Conservation (phyloP, 2,329 filamentous ascomycete species). For the Ceratocystis diversiconidia region DNA sequence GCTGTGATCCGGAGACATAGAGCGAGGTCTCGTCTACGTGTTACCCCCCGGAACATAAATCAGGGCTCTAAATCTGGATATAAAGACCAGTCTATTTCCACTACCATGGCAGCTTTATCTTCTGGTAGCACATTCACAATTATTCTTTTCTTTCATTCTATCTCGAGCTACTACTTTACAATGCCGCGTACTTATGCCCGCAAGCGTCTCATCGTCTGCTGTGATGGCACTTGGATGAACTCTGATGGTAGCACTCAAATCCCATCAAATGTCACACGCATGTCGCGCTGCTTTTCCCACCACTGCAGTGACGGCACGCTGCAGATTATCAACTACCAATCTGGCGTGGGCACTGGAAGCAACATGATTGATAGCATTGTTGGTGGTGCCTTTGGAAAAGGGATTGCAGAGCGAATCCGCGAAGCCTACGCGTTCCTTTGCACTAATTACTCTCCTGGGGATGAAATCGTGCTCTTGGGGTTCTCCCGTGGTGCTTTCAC, state of each 20-base stretch:
- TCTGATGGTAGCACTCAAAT: constrained; percentile 36
- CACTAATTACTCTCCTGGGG: constrained; percentile 44
- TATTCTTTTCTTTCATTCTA: background rate
- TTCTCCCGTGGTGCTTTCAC: constrained; percentile 47
- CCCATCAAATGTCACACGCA: constrained; percentile 47
- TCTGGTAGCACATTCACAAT: background rate
- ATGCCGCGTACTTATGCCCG: constrained; percentile 5
- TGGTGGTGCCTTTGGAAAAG: constrained; percentile 41
- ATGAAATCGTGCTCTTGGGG: constrained; percentile 42
- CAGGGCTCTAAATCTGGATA: background rate
- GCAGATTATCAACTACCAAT: constrained; percentile 48
- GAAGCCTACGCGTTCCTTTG: constrained; percentile 50
- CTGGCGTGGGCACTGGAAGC: constrained; percentile 43
- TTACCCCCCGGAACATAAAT: background rate
- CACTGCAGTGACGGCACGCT: constrained; percentile 36
- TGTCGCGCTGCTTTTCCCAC: constrained; percentile 42
- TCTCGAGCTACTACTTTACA: background rate
- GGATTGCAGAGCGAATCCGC: constrained; percentile 42
- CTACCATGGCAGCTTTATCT: background rate
- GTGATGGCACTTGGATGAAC: constrained; percentile 42
- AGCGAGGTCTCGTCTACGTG: background rate
- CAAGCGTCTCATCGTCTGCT: constrained; percentile 39
- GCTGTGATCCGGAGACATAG: background rate
- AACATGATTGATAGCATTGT: constrained; percentile 36
- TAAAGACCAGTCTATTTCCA: background rate